Evolutionary conservation across 1,284 basidiomycete genomes (phyloP).

Genomic region (Ceratobasidium sp.): DNA sequence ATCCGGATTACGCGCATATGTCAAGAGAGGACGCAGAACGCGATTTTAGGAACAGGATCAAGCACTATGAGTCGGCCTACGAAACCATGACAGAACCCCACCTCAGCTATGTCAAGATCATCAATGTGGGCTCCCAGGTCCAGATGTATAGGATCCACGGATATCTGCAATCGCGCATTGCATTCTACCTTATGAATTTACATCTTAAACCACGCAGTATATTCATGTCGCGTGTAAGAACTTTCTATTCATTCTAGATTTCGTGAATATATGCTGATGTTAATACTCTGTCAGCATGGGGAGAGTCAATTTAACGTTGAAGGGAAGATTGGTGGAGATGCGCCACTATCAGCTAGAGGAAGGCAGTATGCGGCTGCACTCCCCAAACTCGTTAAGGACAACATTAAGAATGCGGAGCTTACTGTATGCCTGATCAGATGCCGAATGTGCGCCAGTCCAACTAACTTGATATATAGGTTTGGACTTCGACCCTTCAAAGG

Average conservation of each 20-base stretch:
- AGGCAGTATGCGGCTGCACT: constrained; percentile 84
- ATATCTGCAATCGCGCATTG: constrained; percentile 94
- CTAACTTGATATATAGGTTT: constrained; percentile 61
- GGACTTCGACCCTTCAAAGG: constrained; percentile 93
- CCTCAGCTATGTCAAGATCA: constrained; percentile 84
- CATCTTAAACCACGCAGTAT: constrained; percentile 96
- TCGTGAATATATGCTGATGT: not conserved
- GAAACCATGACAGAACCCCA: constrained; percentile 78
- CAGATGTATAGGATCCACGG: constrained; percentile 83
- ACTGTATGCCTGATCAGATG: constrained; percentile 63
- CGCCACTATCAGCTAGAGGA: constrained; percentile 82
- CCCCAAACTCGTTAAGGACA: constrained; percentile 85
- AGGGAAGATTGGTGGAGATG: constrained; percentile 97
- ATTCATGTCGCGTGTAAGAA: constrained; percentile 86
- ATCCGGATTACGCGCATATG: constrained; percentile 95
- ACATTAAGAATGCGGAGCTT: constrained; percentile 85
- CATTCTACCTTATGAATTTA: constrained; percentile 98
- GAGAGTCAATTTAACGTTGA: constrained; percentile 97
- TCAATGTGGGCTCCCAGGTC: constrained; percentile 86
- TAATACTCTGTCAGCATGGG: constrained; percentile 72
- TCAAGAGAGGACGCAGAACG: constrained; percentile 82
- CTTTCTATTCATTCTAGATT: constrained; percentile 39
- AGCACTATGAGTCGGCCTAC: constrained; percentile 94
- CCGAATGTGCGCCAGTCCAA: not conserved
- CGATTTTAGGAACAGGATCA: constrained; percentile 91